Evolutionary conservation across 2,329 filamentous ascomycete genomes (phyloP), one percentile per base, ranked within the genome.

Genomic region (Trichophyton verrucosum): DNA sequence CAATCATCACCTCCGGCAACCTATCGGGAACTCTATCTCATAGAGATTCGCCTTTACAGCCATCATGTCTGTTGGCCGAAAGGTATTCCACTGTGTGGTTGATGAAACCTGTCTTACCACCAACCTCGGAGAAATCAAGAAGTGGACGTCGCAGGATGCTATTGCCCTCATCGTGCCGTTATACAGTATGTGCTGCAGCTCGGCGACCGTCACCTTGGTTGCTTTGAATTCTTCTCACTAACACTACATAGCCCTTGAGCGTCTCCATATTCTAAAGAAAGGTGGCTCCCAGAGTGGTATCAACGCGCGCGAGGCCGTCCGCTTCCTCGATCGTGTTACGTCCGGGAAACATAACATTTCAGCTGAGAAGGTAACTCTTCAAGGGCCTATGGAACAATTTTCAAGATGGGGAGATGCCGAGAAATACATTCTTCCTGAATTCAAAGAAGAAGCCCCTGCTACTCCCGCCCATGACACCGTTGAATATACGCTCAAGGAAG

Each of bases 81-180:
- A 77, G 67, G 72, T 76, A 65, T 77, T 80, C 65, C 75, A 78
- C 68, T 80, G 78, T 71, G 76, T 80, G 63, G 76, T 79, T 64
- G 79, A 81, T 67, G 78, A 80, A 65, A 80, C 78, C 58, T 77
- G 77, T 56, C 68, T 81, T 61, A 78, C 77, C 55, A 77, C 77
- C 58, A 80, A 78, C 63, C 78, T 81, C 64, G 76, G 76, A 61
- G 78, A 80, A 67, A 77, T 81, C 63, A 80, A 80, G 69, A 74
- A 74, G 68, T 80, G 78, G 76, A 77, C 78, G 57, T 73, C 75
- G 27, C 75, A 78, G 60, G 77, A 78, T 36, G 72, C 74, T 42
- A 75, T 81, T 59, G 77, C 74, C 63, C 73, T 81, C 44, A 74
- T 79, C 60, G 77, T 81, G 60, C 79, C 79, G 60, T 73, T 80